A percentile compares a stretch with the other conserved stretches of the same genome.
These are phyloP conservation scores for Scheffersomyces parashehatae DNA, from an alignment of 1,139 yeast genomes.

Conservation along the genomic window DNA sequence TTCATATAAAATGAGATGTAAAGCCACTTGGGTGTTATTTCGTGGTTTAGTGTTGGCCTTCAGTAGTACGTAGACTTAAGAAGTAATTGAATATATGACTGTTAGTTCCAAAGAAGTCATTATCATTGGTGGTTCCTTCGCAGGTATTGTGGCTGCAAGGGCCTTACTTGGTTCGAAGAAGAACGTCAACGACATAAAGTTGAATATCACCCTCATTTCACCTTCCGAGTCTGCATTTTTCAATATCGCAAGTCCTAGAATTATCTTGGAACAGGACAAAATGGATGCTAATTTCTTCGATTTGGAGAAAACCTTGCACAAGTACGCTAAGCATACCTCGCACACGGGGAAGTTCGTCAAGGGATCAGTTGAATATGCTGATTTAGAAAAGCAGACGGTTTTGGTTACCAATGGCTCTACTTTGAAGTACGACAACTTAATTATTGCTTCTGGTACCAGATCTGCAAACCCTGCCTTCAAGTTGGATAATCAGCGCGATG, in stretches of 20 bases:
- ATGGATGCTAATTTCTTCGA: constrained; percentile 19
- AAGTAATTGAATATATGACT: neutral
- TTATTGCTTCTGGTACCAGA: constrained; percentile 35
- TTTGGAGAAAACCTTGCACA: constrained; percentile 17
- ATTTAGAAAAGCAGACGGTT: constrained; percentile 19
- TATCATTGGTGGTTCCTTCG: constrained; percentile 39
- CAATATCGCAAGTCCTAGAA: constrained; percentile 32
- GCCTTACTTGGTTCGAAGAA: constrained; percentile 7
- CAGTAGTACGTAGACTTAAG: too few relatives aligned
- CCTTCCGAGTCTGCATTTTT: constrained; percentile 20
- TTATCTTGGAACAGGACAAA: constrained; percentile 25
- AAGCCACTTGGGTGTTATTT: too few relatives aligned
- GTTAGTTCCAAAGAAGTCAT: constrained; percentile 15
- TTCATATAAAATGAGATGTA: too few relatives aligned
- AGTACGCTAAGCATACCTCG: constrained; percentile 11
- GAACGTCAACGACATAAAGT: constrained; percentile 2
- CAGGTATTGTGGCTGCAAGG: constrained; percentile 29
- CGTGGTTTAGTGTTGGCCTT: too few relatives aligned
- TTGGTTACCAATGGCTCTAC: constrained; percentile 5
- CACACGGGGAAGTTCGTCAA: constrained; percentile 17
- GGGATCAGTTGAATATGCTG: constrained; percentile 23
- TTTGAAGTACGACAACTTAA: constrained; percentile 28
- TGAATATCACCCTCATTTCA: constrained; percentile 14
- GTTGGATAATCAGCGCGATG: constrained; percentile 16
- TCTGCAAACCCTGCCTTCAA: constrained; percentile 26